These are phyloP conservation scores for Xylaria intraflava DNA, from an alignment of 495 filamentous ascomycete species.

Conservation along the genomic window DNA sequence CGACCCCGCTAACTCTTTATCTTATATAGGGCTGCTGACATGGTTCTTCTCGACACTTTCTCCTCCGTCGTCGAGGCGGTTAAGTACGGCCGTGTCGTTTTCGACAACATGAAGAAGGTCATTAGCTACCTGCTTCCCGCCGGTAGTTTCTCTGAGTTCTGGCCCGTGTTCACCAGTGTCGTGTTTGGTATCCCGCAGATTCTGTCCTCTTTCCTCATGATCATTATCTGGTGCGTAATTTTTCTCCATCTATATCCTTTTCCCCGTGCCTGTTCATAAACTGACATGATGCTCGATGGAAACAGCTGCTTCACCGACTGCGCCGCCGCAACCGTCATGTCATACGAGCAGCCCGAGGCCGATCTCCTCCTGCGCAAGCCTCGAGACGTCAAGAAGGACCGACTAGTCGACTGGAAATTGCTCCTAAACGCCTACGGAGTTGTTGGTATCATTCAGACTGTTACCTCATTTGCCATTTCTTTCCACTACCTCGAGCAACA, in stretches of 20 bases:
- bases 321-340: constrained; percentile 56
- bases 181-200: constrained; percentile 62
- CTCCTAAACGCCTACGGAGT: constrained; percentile 58
- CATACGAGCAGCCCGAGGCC: constrained; percentile 65
- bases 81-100: constrained; percentile 58
- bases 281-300: not conserved
- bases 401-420: constrained; percentile 59
- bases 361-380: constrained; percentile 58
- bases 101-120: constrained; percentile 68
- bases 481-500: constrained; percentile 57
- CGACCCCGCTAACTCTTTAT: not conserved
- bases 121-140: constrained; percentile 66
- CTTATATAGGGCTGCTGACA: constrained; percentile 48
- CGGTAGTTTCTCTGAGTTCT: constrained; percentile 62
- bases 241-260: not conserved
- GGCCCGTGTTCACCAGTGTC: constrained; percentile 63
- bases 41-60: constrained; percentile 64
- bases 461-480: constrained; percentile 56
- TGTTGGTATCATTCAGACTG: constrained; percentile 54
- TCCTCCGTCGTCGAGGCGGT: constrained; percentile 61
- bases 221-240: constrained; percentile 47
- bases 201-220: constrained; percentile 63
- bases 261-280: too few species aligned
- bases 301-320: constrained; percentile 63
- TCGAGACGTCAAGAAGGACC: constrained; percentile 52